Conservation (phyloP, 179 eudicot species). For the Corrigiola litoralis region DNA sequence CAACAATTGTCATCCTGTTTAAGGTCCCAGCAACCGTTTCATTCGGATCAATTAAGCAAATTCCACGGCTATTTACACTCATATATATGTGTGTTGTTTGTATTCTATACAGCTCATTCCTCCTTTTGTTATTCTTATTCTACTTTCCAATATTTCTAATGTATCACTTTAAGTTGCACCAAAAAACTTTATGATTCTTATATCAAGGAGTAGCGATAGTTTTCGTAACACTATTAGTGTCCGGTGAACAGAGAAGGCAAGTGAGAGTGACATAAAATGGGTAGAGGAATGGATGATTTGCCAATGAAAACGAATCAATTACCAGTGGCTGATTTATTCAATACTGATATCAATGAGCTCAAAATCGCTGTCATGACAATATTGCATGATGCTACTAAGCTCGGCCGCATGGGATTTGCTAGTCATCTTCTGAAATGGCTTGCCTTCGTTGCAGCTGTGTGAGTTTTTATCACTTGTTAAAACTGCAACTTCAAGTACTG, state of each 20-base stretch:
- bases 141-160: too few species aligned
- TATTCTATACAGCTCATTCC: too few species aligned
- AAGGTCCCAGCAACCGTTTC: constrained; percentile 4
- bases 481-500: neutral
- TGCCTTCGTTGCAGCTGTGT: constrained; percentile 88
- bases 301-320: constrained; percentile 39
- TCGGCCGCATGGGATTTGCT: constrained; percentile 52
- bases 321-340: constrained; percentile 27
- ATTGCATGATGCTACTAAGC: constrained; percentile 37
- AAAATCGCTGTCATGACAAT: constrained; percentile 41
- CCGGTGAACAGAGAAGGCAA: neutral
- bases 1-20: neutral
- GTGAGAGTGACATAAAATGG: constrained; percentile 32
- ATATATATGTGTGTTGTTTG: too few species aligned
- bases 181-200: too few species aligned
- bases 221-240: neutral
- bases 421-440: constrained; percentile 72
- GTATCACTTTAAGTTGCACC: too few species aligned
- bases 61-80: constrained; percentile 8
- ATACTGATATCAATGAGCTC: constrained; percentile 52
- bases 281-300: constrained; percentile 40
- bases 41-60: constrained; percentile 22
- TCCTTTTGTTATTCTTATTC: too few species aligned
- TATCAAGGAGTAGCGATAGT: too few species aligned
- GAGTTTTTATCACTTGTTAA: constrained; percentile 10